Conservation (phyloP, 1,139 yeast genomes). For the Debaryomyces fabryi region DNA sequence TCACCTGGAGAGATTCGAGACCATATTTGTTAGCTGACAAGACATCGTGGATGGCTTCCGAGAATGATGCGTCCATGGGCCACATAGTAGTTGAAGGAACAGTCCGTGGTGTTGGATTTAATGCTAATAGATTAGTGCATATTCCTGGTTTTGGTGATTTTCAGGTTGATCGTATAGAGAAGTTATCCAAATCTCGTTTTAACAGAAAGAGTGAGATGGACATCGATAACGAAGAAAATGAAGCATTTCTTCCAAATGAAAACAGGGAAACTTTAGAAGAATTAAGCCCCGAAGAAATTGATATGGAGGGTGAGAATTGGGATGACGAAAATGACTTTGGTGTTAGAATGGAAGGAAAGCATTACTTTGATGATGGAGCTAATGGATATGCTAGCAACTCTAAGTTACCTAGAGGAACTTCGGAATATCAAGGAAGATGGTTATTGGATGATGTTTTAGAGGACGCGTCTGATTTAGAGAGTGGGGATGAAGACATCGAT, state of each 20-base stretch:
- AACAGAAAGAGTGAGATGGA: conserved; percentile 17
- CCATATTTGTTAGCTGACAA: conserved; percentile 83
- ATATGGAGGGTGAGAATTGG: conserved; percentile 50
- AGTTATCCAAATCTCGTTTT: conserved; percentile 23
- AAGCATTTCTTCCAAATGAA: conserved; percentile 48
- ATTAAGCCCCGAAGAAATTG: conserved; percentile 60
- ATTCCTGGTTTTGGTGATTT: conserved; percentile 91
- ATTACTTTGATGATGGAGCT: conserved; percentile 54
- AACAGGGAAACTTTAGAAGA: conserved; percentile 69
- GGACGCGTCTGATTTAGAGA: conserved; percentile 55
- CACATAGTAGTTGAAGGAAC: conserved; percentile 72
- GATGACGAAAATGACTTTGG: conserved; percentile 54
- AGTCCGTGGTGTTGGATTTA: conserved; percentile 84
- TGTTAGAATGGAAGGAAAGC: conserved; percentile 72
- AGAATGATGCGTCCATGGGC: conserved; percentile 31
- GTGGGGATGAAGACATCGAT: conserved; percentile 44
- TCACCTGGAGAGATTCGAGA: conserved; percentile 90
- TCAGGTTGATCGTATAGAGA: conserved; percentile 71
- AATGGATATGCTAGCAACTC: conserved; percentile 29
- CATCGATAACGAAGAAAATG: conserved; percentile 33
- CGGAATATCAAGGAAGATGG: conserved; percentile 96
- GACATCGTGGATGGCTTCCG: conserved; percentile 44
- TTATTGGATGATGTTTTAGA: conserved; percentile 60
- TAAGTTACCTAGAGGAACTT: conserved; percentile 82
- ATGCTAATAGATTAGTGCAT: conserved; percentile 76